These are phyloP conservation scores for Graphilbum ipis-grandicollis DNA, from an alignment of 2,329 filamentous ascomycete genomes.

Conservation along the genomic window DNA sequence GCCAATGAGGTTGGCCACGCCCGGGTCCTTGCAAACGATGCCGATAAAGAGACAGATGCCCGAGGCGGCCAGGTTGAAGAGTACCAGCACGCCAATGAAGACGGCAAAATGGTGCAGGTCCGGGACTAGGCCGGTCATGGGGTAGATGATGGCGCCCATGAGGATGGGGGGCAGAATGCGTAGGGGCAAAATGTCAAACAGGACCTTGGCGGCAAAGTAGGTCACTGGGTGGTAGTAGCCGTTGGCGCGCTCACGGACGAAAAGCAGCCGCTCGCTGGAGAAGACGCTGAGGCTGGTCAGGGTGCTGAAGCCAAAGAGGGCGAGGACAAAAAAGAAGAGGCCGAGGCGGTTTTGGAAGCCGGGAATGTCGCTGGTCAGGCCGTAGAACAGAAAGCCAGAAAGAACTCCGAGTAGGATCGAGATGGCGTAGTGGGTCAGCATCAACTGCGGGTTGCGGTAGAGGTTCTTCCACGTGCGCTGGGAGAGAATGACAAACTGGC, in stretches of 20 bases:
- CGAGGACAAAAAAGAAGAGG: slow-evolving; percentile 92
- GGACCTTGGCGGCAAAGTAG: slow-evolving; percentile 88
- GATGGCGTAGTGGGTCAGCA: slow-evolving; percentile 97
- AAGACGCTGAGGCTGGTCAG: slow-evolving; percentile 89
- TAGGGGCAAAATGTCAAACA: slow-evolving; percentile 96
- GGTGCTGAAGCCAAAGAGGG: slow-evolving; percentile 92
- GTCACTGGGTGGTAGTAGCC: slow-evolving; percentile 90
- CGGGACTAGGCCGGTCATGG: slow-evolving; percentile 86
- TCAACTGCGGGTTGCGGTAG: slow-evolving; percentile 92
- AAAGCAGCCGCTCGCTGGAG: slow-evolving; percentile 74
- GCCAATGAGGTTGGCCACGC: slow-evolving; percentile 84
- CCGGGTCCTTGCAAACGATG: slow-evolving; percentile 79
- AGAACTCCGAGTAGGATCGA: slow-evolving; percentile 88
- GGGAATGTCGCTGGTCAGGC: slow-evolving; percentile 84
- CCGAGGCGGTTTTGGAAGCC: slow-evolving; percentile 96
- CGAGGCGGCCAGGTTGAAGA: slow-evolving; percentile 91
- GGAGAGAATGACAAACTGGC: slow-evolving; percentile 82
- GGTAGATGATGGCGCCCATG: slow-evolving; percentile 90
- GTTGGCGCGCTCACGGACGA: slow-evolving; percentile 85
- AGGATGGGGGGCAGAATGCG: slow-evolving; percentile 86
- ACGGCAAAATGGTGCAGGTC: slow-evolving; percentile 72
- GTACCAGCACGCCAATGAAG: slow-evolving; percentile 78
- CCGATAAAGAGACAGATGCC: slow-evolving; percentile 92
- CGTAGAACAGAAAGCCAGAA: slow-evolving; percentile 90
- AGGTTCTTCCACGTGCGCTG: slow-evolving; percentile 90